A percentile compares a stretch with the other conserved stretches of the same genome.
phyloP scores from a whole-genome alignment of 2,329 filamentous ascomycete species.

The Coniochaeta ligniaria region DNA sequence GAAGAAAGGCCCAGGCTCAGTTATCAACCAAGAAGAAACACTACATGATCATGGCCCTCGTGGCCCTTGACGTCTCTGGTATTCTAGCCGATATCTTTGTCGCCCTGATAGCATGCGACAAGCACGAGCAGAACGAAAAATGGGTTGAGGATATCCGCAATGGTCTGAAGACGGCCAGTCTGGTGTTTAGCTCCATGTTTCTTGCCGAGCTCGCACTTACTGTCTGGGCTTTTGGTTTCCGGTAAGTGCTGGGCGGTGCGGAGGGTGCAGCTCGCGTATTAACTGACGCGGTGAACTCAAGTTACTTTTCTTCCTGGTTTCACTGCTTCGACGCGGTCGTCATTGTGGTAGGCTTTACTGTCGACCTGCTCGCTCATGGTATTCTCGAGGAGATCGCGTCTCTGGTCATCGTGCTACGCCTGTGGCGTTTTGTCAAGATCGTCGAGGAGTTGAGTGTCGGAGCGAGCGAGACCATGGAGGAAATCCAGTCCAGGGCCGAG shows the following conservation, averaged over 20 bases:
- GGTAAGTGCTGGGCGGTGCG: conserved; percentile 30
- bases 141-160: conserved; percentile 31
- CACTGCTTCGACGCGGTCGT: conserved; percentile 58
- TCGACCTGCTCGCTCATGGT: conserved; percentile 55
- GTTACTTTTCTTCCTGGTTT: conserved; percentile 52
- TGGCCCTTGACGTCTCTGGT: conserved; percentile 36
- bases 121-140: conserved; percentile 26
- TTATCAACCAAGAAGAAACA: conserved; percentile 29
- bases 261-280: neutral
- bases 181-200: conserved; percentile 58
- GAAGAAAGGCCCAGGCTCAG: neutral
- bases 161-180: conserved; percentile 41
- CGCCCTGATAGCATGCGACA: conserved; percentile 40
- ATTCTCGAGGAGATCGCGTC: conserved; percentile 56
- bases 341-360: conserved; percentile 53
- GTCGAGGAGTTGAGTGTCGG: conserved; percentile 61
- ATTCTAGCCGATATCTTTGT: conserved; percentile 41
- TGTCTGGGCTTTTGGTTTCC: conserved; percentile 53
- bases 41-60: conserved; percentile 33
- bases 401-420: conserved; percentile 57
- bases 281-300: conserved; percentile 15
- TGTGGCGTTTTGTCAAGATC: conserved; percentile 66
- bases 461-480: conserved; percentile 55
- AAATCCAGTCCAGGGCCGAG: conserved; percentile 43
- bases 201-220: conserved; percentile 53